These are phyloP conservation scores for Polysphondylium violaceum DNA, from an alignment of 78 protist genomes.

Conservation along the genomic window DNA sequence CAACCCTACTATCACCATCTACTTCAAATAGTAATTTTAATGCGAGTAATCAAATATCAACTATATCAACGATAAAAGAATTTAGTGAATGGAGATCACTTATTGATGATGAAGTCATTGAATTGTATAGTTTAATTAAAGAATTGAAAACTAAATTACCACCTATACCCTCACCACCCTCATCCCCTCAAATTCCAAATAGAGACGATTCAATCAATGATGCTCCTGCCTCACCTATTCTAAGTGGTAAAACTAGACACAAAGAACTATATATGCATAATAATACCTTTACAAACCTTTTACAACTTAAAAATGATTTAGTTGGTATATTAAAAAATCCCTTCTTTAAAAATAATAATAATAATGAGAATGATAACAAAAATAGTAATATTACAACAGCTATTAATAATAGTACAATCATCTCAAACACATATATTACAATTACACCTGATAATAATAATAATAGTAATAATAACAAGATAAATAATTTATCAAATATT, in stretches of 20 bases:
- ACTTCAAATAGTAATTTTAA: too few relatives aligned
- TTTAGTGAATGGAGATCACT: conserved; percentile 47
- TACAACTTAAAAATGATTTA: conserved; percentile 63
- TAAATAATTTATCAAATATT: background rate
- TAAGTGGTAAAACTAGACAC: conserved; percentile 7
- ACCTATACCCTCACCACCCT: background rate
- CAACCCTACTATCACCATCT: too few relatives aligned
- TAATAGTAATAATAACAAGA: background rate
- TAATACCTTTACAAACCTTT: conserved; percentile 55
- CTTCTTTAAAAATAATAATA: background rate
- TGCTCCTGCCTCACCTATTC: conserved; percentile 16
- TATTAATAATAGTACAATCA: too few relatives aligned
- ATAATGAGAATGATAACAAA: too few relatives aligned
- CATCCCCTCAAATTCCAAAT: too few relatives aligned
- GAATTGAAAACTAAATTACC: conserved; percentile 29
- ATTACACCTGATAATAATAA: background rate
- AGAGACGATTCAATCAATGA: too few relatives aligned
- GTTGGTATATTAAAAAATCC: background rate
- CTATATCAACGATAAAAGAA: too few relatives aligned
- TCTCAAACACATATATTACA: too few relatives aligned
- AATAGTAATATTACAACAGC: too few relatives aligned
- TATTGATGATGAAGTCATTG: conserved; percentile 47
- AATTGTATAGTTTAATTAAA: conserved; percentile 29
- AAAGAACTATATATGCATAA: conserved; percentile 39
- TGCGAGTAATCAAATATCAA: too few relatives aligned